Base-by-base conservation (phyloP, 2,329 filamentous ascomycete species). In the Hypoxylon sp. region DNA sequence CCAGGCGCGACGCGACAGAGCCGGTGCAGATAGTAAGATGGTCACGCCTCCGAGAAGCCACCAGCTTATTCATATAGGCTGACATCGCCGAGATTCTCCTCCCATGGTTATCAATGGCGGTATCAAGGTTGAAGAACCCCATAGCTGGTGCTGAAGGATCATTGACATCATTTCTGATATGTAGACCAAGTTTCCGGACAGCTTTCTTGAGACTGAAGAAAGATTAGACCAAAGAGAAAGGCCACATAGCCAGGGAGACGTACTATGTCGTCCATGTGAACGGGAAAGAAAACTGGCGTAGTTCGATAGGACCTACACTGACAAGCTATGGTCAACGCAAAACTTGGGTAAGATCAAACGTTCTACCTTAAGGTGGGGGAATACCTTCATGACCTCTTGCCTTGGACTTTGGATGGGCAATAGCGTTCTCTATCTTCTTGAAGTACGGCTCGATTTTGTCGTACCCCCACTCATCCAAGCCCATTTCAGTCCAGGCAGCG, bases 401-500 rank as follows among this genome's bases (percentile, higher is more conserved):
- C 6, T 48, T 26, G 16, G 37, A 49, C 3, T 32, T 20, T 11
- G 40, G 40, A 21, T 47, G 41, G 9, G 31, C 25, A n/a, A 59
- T 25, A 2, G 61, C 59, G 17, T 63, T 65, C 50, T 72, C 70
- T 3, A 62, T 59, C 29, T 53, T 64, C 5, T 46, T 51, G 12
- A 71, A 72, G 35, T 65, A 69, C 5, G 69, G 69, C 50, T 69
- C 67, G 5, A 72, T 64, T 17, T 62, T 55, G 2, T 67, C 60
- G 57, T 65, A 73, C 11, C 56, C 51, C 71, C 71, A 73, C n/a
- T 69, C 62, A 4, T 57, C 34, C n/a, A 70, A 57, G 1, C 67
- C 68, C 17, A 63, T 50, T 3, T 63, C 55, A 0, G 66, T 61
- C 69, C 70, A 73, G 4, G 41, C 45, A 23, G 63, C 60, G 32